Conservation (phyloP, 1,139 yeast species). For the Yamadazyma songkhlaensis region DNA sequence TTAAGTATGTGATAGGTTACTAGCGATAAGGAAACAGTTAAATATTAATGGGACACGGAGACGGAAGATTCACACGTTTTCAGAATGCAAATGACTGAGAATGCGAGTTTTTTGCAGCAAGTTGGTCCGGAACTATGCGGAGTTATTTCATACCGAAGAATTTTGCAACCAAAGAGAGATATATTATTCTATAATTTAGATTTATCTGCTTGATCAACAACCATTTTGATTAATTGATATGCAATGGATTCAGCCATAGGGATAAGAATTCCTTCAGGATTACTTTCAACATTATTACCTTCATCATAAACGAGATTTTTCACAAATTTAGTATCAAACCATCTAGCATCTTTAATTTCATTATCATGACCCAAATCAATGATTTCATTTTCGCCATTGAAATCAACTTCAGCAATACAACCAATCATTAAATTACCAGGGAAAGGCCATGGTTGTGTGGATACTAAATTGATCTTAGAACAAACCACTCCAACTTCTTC, state of each 20-base stretch:
- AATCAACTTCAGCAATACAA: constrained; percentile 72
- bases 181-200: constrained; percentile 13
- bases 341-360: constrained; percentile 78
- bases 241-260: constrained; percentile 46
- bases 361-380: constrained; percentile 79
- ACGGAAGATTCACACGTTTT: no score
- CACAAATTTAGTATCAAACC: constrained; percentile 67
- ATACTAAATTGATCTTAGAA: constrained; percentile 54
- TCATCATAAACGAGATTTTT: constrained; percentile 42
- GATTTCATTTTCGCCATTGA: constrained; percentile 54
- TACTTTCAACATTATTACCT: constrained; percentile 22
- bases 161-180: no score
- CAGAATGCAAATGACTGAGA: no score
- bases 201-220: constrained; percentile 37
- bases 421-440: constrained; percentile 95
- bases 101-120: no score
- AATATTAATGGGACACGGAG: no score
- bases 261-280: constrained; percentile 39
- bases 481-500: constrained; percentile 90
- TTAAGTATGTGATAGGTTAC: no score
- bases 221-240: constrained; percentile 37
- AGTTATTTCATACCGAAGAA: no score
- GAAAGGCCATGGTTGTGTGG: constrained; percentile 95
- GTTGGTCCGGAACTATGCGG: no score
- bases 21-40: no score